Evolutionary conservation across 2,329 filamentous ascomycete species (phyloP), one percentile per base, ranked within the genome.

Genomic region (Magnaporthiopsis rhizophila): DNA sequence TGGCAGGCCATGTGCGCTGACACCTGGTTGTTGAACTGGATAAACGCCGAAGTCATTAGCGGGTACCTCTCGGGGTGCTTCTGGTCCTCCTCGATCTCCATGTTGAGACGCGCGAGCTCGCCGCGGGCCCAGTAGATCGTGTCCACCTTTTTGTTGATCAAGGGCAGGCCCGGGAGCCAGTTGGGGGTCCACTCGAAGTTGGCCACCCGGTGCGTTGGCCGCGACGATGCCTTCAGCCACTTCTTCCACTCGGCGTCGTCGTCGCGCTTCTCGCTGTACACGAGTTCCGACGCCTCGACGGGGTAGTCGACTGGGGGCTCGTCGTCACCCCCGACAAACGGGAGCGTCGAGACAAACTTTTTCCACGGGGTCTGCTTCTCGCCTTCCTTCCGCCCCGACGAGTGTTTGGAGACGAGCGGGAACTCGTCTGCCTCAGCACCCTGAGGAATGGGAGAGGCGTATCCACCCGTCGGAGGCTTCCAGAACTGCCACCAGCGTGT

Each of bases 1-100:
- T 99, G 95, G 73, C 92, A 97, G 65, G 94, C 95, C 95, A 99
- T 98, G 72, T 99, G 95, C 0, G 95, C 95, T 7, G 94, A 93
- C 1, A 97, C 91, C 74, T 99, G 95, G 72, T 97, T 90, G 72
- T 99, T 97, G 82, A 99, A 99, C 73, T 99, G 95, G 66, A 99
- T 92, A 70, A 99, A 99, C 0, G 95, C 95, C 0, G 94, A 97
- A 71, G 91, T 97, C 92, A 97, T 96, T 60, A 93, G 78, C 0
- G 94, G 93, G 67, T 92, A 98, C 5, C 89, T 86, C 69, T 97
- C 93, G 0, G 90, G 89, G 61, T 95, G 83, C 63, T 89, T 83
- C 73, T 99, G 95, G 69, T 98, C 95, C 59, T 89, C 80, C 69
- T 97, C 93, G 64, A 99, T 97, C 73, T 98, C 93, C 63, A 93